Conservation (phyloP, 2,329 filamentous ascomycete genomes). For the Scleromitrula shiraiana region DNA sequence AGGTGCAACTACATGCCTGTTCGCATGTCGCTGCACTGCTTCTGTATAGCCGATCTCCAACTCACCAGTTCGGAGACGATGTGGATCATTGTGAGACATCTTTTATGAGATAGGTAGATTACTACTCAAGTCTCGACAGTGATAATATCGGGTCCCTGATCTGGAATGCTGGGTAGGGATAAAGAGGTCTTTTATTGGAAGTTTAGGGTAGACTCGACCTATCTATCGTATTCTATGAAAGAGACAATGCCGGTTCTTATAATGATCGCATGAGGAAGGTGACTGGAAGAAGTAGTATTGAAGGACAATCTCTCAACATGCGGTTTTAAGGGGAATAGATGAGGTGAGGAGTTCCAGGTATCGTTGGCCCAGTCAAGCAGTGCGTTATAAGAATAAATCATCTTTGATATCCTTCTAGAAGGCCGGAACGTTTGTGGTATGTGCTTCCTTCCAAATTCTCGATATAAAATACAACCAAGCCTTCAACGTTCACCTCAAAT, state of each 20-base stretch:
- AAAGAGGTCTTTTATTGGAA: background rate
- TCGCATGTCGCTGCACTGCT: constrained; percentile 41
- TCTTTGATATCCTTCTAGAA: background rate
- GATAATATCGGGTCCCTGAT: background rate
- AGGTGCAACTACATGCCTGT: constrained; percentile 40
- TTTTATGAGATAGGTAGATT: background rate
- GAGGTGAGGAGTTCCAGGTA: background rate
- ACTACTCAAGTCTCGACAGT: background rate
- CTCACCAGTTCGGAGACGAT: constrained; percentile 21
- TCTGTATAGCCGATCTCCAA: constrained; percentile 47
- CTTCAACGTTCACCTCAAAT: background rate
- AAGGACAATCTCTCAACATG: background rate
- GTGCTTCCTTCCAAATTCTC: background rate
- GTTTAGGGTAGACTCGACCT: constrained; percentile 1
- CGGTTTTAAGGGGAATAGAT: background rate
- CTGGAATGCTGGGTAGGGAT: too few species aligned
- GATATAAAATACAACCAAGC: background rate
- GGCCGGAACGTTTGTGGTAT: background rate
- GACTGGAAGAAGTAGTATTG: background rate
- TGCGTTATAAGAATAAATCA: too few species aligned
- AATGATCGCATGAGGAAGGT: background rate
- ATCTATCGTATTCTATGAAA: background rate
- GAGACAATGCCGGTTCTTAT: background rate
- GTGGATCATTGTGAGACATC: constrained; percentile 13
- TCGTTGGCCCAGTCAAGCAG: too few species aligned